Evolutionary conservation across 257 asterid genomes (phyloP).

Genomic region (Penstemon eatonii): DNA sequence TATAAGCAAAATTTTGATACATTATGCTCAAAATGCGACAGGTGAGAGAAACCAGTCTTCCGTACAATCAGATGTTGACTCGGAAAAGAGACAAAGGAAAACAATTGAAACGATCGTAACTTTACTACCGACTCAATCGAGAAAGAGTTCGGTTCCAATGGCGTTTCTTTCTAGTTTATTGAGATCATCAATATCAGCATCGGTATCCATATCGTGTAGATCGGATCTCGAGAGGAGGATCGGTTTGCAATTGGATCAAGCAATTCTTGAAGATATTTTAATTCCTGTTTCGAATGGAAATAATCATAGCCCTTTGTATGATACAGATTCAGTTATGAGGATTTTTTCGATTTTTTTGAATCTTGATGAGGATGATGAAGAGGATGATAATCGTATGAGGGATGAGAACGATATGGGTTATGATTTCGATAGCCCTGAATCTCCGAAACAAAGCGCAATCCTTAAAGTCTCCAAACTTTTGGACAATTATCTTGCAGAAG

Average conservation of each 20-base stretch:
- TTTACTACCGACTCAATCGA: slow-evolving; percentile 72
- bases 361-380: slow-evolving; percentile 80
- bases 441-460: slow-evolving; percentile 91
- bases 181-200: slow-evolving; percentile 65
- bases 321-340: slow-evolving; percentile 66
- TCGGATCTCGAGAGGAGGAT: slow-evolving; percentile 89
- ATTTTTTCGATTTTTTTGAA: slow-evolving; percentile 85
- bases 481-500: slow-evolving; percentile 82
- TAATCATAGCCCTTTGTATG: slow-evolving; percentile 63
- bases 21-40: slow-evolving; percentile 65
- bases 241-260: slow-evolving; percentile 85
- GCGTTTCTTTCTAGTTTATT: slow-evolving; percentile 79
- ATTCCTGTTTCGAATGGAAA: slow-evolving; percentile 64
- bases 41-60: slow-evolving; percentile 31
- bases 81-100: slow-evolving; percentile 64
- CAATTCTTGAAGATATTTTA: slow-evolving; percentile 87
- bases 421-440: slow-evolving; percentile 81
- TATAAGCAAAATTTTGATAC: slow-evolving; percentile 70
- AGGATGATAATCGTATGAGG: slow-evolving; percentile 45
- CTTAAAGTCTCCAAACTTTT: slow-evolving; percentile 76
- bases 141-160: slow-evolving; percentile 85
- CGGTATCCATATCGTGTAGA: slow-evolving; percentile 71
- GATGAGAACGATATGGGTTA: slow-evolving; percentile 76
- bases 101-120: slow-evolving; percentile 63
- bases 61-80: slow-evolving; percentile 56